Evolutionary conservation across 495 filamentous ascomycete species (phyloP), one percentile per base, ranked within the genome.

Genomic region (Podospora comata): DNA sequence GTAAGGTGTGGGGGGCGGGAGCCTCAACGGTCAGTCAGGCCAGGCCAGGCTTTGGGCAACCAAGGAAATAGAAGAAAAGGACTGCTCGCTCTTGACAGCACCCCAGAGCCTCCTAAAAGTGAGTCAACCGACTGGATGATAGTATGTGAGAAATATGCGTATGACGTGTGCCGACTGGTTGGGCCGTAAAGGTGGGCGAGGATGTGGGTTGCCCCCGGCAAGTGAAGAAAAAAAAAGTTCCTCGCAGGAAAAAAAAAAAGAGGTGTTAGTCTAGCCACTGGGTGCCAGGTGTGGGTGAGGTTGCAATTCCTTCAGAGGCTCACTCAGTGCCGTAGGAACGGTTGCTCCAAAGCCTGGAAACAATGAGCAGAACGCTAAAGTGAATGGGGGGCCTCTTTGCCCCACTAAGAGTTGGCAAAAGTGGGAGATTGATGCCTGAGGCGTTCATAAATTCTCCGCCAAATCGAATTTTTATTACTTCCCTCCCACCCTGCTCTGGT

Each of bases 391-490:
- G 32, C 20, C 28, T 62, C 20, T 3, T 23, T 55, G 28, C 68
- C 73, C 73, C 75, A 72, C 70, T 70, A 28, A n/a, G n/a, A 69
- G 23, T 27, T 65, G 11, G 26, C 59, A 26, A 18, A 18, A 9
- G 65, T 72, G 62, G 69, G 67, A 53, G 73, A 63, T 67, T 67
- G 64, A 4, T 73, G 75, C 75, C 75, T 77, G 55, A 77, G 75
- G 75, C 72, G 55, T 34, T 66, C 20, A 72, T 59, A 71, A 74
- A 72, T 71, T 73, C 62, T 64, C 72, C 63, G 66, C 72, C 73
- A 69, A 75, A 71, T 63, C 69, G 64, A 75, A 67, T 75, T 77
- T 74, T 73, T 72, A 74, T 72, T 69, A 53, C 60, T 69, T 62
- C 61, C 18, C 30, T 62, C 56, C 65, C 48, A 34, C 64, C 65